A percentile compares a stretch with the other conserved stretches of the same genome.
These are phyloP conservation scores for Sicyos edulis DNA, from an alignment of 306 rosid genomes.

Conservation along the genomic window DNA sequence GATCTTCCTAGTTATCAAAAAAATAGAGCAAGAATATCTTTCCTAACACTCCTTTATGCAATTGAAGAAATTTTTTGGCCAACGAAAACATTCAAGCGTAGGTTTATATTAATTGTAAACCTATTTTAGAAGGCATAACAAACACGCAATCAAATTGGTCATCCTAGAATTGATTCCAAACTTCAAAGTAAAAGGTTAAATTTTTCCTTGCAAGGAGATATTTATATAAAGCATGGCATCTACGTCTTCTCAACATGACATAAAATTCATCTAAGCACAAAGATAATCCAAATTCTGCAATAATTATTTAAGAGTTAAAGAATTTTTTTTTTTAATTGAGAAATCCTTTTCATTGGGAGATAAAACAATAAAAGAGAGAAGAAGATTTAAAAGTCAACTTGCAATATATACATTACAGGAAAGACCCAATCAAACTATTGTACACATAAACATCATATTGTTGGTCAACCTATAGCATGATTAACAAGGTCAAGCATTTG, in stretches of 20 bases:
- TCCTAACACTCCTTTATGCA: not conserved
- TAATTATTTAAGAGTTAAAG: not conserved
- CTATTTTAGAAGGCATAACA: not conserved
- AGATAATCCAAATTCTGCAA: not conserved
- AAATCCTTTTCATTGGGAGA: not conserved
- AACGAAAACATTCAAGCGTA: not conserved
- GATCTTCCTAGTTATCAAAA: too few species aligned
- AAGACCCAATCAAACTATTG: not conserved
- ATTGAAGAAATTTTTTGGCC: not conserved
- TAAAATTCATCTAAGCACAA: not conserved
- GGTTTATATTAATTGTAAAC: not conserved
- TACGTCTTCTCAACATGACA: constrained; percentile 1
- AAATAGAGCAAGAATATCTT: not conserved
- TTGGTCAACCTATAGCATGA: not conserved
- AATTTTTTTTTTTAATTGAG: not conserved
- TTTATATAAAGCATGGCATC: constrained; percentile 7
- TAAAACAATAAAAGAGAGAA: not conserved
- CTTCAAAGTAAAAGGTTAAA: not conserved
- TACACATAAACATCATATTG: constrained; percentile 5
- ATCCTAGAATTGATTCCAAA: not conserved
- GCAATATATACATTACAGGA: too few species aligned
- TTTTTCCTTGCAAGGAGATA: constrained; percentile 4
- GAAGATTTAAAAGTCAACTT: not conserved
- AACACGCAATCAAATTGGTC: not conserved
- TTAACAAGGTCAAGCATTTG: not conserved